Evolutionary conservation across 768 basidiomycete species (phyloP), one percentile per base, ranked within the genome.

Genomic region (Xerocomus brunneocitrinus): DNA sequence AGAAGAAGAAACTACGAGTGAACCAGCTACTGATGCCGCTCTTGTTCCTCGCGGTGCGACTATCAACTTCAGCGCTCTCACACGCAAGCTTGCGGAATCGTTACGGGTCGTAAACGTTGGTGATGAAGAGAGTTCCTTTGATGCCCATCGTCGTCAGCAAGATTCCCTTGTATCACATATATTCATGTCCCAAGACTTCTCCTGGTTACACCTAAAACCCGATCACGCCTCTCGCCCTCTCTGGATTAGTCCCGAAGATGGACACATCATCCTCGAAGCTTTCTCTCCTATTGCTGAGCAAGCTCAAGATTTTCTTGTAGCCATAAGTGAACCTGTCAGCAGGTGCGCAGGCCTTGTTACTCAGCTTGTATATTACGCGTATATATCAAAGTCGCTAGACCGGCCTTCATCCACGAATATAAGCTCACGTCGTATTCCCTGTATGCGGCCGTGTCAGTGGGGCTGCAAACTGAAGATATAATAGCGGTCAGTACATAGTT

Each of bases 351-450:
- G 48, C 54, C 36, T 46, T 40, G 16, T 35, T 36, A 48, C 30
- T 52, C 49, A 40, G 39, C 52, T 47, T 56, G 72, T 75, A 73
- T 65, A 55, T 71, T 53, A 53, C 40, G 39, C 19, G 16, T 59
- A 58, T 38, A 66, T 41, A 55, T 38, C 43, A 39, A 56, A 39
- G 46, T 58, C 52, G 38, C 28, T 59, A 95, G 95, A 77, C 97
- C 97, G 49, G 86, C 92, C 45, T 93, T 95, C 73, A 95, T 98
- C 58, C 95, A 99, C 74, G 97, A 98, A 77, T 99, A 98, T 79
- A 93, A 95, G 74, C 83, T 99, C 67, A 98, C 95, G 53, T 88
- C 94, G 42, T 97, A 98, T 71, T 98, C 95, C 16, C 77, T 99
- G 14, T 98, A 99, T 71, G 97, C 97, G 55, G 97, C 97, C 47